phyloP scores from a whole-genome alignment of 768 basidiomycete species.

The Holtermannia corniformis region DNA sequence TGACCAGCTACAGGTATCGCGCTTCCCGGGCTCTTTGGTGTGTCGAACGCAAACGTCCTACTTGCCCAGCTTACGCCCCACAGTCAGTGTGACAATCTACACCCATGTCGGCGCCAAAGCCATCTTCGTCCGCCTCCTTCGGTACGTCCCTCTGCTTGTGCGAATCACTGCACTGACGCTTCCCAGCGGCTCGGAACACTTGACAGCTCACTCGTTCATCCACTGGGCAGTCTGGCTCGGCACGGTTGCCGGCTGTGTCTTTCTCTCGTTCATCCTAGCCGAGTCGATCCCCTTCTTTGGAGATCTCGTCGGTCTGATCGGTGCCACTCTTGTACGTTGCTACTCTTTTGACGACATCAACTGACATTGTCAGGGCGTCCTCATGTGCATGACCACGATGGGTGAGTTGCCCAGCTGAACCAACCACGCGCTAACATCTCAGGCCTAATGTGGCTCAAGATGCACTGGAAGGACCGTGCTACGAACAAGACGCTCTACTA shows the following conservation, averaged over 20 bases:
- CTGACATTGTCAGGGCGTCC: too few relatives aligned
- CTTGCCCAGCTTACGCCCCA: too few relatives aligned
- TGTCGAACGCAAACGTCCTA: too few relatives aligned
- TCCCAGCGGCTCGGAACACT: conserved; percentile 14
- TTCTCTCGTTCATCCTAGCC: conserved; percentile 12
- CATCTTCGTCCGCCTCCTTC: conserved; percentile 30
- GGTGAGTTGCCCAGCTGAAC: conserved; percentile 1
- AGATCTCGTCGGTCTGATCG: conserved; percentile 18
- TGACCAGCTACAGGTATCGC: too few relatives aligned
- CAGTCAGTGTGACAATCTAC: conserved; percentile 12
- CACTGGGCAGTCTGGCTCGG: conserved; percentile 19
- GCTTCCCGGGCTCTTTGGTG: conserved; percentile 8
- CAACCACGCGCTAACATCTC: too few relatives aligned
- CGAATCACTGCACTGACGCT: background rate
- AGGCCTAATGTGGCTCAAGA: conserved; percentile 34
- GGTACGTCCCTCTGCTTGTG: conserved; percentile 3
- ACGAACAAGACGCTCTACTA: conserved; percentile 19
- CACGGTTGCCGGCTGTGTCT: conserved; percentile 6
- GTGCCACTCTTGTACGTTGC: conserved; percentile 6
- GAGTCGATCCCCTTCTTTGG: conserved; percentile 13
- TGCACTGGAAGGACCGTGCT: conserved; percentile 15
- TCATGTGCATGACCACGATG: conserved; percentile 17
- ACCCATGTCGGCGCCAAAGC: conserved; percentile 28
- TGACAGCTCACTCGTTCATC: conserved; percentile 10
- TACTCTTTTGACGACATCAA: too few relatives aligned